Conservation (phyloP, 2,329 filamentous ascomycete genomes). For the Metarhizium brunneum region DNA sequence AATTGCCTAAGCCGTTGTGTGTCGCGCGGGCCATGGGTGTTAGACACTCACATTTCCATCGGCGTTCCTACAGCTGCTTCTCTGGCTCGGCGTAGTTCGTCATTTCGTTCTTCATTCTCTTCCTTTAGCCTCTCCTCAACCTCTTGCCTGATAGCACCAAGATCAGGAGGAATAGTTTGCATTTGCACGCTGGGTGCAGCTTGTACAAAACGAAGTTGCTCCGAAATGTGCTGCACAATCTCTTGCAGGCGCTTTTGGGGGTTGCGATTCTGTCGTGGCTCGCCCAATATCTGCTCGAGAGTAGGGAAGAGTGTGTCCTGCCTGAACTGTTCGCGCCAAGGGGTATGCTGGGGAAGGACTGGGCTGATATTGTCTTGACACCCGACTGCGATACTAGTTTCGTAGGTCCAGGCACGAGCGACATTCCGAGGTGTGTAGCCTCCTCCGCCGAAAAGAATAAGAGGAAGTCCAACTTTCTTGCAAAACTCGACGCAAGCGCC, state of each 20-base stretch:
- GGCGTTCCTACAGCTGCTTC: conserved; percentile 49
- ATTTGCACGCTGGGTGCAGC: conserved; percentile 83
- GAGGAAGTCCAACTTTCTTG: conserved; percentile 69
- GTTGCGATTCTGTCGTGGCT: conserved; percentile 70
- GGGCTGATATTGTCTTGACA: conserved; percentile 61
- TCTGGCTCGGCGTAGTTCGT: conserved; percentile 38
- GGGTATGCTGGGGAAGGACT: conserved; percentile 68
- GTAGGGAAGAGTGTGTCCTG: conserved; percentile 83
- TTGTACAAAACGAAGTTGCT: conserved; percentile 79
- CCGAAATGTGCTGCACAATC: conserved; percentile 68
- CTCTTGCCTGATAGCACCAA: conserved; percentile 57
- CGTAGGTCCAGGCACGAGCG: conserved; percentile 91
- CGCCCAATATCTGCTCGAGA: conserved; percentile 60
- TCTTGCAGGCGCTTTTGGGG: conserved; percentile 64
- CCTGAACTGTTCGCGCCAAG: conserved; percentile 82
- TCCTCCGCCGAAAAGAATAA: conserved; percentile 87
- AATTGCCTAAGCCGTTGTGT: background rate
- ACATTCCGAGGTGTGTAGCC: conserved; percentile 97
- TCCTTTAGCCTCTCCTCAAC: conserved; percentile 60
- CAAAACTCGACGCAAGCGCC: conserved; percentile 84
- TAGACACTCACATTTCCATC: conserved; percentile 38
- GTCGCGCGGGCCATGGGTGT: background rate
- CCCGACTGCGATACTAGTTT: conserved; percentile 83
- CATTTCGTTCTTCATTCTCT: conserved; percentile 50
- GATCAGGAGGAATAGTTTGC: conserved; percentile 68